phyloP scores from a whole-genome alignment of 2,329 filamentous ascomycete genomes.

The Periconia macrospinosa region DNA sequence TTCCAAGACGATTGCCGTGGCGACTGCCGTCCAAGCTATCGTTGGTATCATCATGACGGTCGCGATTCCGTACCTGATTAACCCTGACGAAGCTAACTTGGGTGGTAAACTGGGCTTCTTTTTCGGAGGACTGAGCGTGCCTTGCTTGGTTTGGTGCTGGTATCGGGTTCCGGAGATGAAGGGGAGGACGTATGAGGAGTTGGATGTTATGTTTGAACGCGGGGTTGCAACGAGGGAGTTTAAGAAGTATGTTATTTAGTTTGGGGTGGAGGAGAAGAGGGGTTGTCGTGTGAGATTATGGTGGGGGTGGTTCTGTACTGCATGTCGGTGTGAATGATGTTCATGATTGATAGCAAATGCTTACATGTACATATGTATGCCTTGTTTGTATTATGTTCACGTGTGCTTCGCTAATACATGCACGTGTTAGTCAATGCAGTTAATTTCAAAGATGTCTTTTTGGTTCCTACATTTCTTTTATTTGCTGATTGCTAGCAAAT shows the following conservation, averaged over 20 bases:
- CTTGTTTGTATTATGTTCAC: too few species aligned
- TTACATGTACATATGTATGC: too few species aligned
- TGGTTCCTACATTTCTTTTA: too few species aligned
- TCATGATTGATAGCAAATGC: too few species aligned
- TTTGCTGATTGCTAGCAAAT: too few species aligned
- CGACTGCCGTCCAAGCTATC: constrained; percentile 49
- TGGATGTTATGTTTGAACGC: constrained; percentile 47
- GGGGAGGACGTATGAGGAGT: constrained; percentile 46
- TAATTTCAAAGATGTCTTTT: too few species aligned
- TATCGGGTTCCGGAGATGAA: constrained; percentile 46
- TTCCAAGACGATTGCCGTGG: constrained; percentile 86
- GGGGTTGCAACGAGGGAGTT: constrained; percentile 23
- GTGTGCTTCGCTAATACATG: too few species aligned
- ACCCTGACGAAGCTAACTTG: constrained; percentile 44
- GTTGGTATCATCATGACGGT: constrained; percentile 46
- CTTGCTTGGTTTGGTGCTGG: constrained; percentile 42
- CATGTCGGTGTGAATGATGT: too few species aligned
- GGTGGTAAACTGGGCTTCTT: constrained; percentile 48
- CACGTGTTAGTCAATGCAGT: too few species aligned
- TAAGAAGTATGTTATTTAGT: constrained; percentile 7
- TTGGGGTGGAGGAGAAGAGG: too few species aligned
- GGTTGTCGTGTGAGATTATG: too few species aligned
- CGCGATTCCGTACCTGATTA: constrained; percentile 47
- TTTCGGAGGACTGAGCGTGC: constrained; percentile 39
- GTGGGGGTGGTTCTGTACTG: too few species aligned